Evolutionary conservation across 163 green algal species (phyloP).

Genomic region (Scenedesmus sp.): DNA sequence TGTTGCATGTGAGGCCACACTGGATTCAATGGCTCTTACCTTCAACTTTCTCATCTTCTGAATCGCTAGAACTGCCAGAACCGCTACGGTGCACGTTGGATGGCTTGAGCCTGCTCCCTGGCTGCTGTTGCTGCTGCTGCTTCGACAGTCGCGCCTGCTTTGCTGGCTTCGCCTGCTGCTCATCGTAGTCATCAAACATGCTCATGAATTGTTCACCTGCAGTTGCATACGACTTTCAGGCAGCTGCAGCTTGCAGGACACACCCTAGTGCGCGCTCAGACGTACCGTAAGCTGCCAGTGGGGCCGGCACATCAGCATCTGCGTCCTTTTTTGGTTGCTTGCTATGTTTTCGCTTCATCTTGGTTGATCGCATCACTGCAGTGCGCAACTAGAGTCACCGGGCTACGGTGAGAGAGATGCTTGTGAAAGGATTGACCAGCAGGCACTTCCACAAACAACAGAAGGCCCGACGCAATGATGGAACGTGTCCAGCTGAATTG

Average conservation of each 20-base stretch:
- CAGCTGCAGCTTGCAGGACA: background rate
- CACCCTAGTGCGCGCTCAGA: background rate
- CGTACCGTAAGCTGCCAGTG: constrained; percentile 41
- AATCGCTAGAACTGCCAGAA: background rate
- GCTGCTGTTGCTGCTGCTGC: constrained; percentile 30
- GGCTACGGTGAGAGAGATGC: background rate
- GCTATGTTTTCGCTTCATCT: constrained; percentile 8
- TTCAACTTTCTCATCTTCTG: background rate
- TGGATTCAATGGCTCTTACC: no score
- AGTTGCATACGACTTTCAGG: background rate
- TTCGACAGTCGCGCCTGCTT: background rate
- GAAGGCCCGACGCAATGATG: background rate
- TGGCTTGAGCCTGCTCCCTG: background rate
- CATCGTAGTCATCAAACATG: constrained; percentile 71
- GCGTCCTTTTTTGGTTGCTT: background rate
- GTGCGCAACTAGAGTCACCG: background rate
- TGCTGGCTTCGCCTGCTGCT: background rate
- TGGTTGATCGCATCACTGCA: background rate
- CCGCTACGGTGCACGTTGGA: background rate
- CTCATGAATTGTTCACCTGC: constrained; percentile 74
- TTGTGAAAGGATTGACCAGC: background rate
- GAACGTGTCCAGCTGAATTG: background rate
- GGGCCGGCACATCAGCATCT: background rate
- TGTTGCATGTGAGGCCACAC: background rate
- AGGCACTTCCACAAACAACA: background rate